Evolutionary conservation across 345 rosid genomes (phyloP).

Genomic region (Gossypium turneri): DNA sequence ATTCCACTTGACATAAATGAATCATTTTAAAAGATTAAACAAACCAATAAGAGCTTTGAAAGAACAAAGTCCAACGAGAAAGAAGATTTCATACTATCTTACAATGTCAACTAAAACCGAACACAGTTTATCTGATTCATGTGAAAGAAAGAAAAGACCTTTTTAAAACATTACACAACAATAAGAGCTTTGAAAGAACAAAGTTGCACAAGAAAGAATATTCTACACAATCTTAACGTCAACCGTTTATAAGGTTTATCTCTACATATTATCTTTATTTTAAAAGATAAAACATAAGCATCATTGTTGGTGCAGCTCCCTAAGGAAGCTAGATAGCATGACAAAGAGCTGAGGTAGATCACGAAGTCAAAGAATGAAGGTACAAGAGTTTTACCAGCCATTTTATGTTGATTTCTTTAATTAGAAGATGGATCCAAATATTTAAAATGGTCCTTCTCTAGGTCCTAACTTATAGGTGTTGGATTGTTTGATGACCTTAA

Average conservation of each 20-base stretch:
- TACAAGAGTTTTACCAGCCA: neutral
- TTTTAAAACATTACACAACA: neutral
- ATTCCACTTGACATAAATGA: neutral
- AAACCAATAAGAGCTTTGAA: no score
- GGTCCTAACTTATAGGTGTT: no score
- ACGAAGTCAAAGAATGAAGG: constrained; percentile 91
- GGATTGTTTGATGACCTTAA: no score
- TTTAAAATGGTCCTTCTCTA: neutral
- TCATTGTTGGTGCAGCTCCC: constrained; percentile 56
- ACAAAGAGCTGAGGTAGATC: constrained; percentile 86
- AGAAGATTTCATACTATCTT: no score
- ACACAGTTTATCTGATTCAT: no score
- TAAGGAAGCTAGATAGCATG: constrained; percentile 94
- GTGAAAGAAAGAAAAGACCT: no score
- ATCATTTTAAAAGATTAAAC: no score
- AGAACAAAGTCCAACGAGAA: no score
- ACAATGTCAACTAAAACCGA: no score
- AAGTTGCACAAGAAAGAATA: neutral
- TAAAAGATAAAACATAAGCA: neutral
- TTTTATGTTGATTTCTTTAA: neutral
- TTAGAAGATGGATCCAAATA: neutral
- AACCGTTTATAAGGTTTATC: neutral
- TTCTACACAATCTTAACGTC: neutral
- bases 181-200: neutral
- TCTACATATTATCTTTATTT: neutral